Conservation (phyloP, 2,329 filamentous ascomycete species). For the Talaromyces sp. region DNA sequence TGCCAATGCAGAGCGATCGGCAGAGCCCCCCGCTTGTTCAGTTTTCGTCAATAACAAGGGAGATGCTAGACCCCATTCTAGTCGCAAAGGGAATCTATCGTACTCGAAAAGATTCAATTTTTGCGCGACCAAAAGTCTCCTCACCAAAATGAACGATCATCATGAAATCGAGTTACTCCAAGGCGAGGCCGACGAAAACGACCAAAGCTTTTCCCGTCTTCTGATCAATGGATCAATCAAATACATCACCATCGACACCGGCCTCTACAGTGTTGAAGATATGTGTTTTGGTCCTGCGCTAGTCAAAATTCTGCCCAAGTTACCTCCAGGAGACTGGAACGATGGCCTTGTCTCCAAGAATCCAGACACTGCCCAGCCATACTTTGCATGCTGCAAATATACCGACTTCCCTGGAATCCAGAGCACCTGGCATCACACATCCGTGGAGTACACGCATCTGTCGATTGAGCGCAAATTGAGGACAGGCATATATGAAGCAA, state of each 20-base stretch:
- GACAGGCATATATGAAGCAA: conserved; percentile 30
- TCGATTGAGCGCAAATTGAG: conserved; percentile 22
- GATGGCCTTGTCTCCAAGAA: conserved; percentile 27
- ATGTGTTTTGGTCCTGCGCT: conserved; percentile 36
- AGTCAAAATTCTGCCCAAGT: conserved; percentile 19
- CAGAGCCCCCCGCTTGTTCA: too few species aligned
- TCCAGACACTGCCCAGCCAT: conserved; percentile 15
- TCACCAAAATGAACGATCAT: conserved; percentile 6
- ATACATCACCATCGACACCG: conserved; percentile 32
- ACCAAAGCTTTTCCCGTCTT: conserved; percentile 33
- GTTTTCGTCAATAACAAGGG: too few species aligned
- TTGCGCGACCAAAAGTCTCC: too few species aligned
- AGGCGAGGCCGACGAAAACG: conserved; percentile 29
- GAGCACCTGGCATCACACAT: conserved; percentile 28
- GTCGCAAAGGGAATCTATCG: too few species aligned
- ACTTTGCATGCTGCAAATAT: conserved; percentile 19
- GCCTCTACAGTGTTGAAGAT: conserved; percentile 28
- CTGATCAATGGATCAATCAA: conserved; percentile 28
- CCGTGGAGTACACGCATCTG: conserved; percentile 25
- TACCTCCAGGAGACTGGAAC: conserved; percentile 36
- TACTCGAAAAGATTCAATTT: too few species aligned
- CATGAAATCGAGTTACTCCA: conserved; percentile 29
- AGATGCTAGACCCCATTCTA: too few species aligned
- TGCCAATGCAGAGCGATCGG: too few species aligned
- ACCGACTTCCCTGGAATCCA: conserved; percentile 24